phyloP scores from a whole-genome alignment of 1,284 basidiomycete genomes.

The Cryptococcus sp. region DNA sequence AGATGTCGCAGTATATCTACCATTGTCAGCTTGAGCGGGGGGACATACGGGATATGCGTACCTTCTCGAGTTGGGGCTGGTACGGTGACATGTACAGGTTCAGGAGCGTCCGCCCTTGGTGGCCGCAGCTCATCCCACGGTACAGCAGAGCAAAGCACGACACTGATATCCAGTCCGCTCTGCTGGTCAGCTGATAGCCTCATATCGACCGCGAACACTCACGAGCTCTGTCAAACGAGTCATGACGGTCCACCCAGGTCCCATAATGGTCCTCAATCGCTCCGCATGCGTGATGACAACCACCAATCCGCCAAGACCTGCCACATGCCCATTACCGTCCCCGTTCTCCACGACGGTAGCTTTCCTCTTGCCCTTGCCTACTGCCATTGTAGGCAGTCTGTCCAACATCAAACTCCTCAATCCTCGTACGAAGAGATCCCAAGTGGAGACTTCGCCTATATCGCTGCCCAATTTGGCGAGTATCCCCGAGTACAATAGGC shows the following conservation, averaged over 20 bases:
- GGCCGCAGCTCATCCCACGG: conserved; percentile 72
- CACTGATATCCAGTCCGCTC: conserved; percentile 50
- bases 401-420: conserved; percentile 45
- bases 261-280: conserved; percentile 57
- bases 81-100: conserved; percentile 68
- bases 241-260: conserved; percentile 63
- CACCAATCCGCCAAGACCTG: conserved; percentile 45
- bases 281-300: conserved; percentile 66
- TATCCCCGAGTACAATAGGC: conserved; percentile 63
- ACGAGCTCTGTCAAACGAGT: conserved; percentile 70
- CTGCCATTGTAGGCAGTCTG: neutral
- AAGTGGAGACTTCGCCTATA: conserved; percentile 29
- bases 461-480: conserved; percentile 55
- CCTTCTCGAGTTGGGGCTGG: conserved; percentile 58
- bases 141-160: conserved; percentile 62
- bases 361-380: conserved; percentile 14
- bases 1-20: conserved; percentile 29
- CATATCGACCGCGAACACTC: conserved; percentile 36
- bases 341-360: conserved; percentile 45
- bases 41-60: no score
- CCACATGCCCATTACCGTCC: conserved; percentile 17
- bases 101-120: conserved; percentile 61
- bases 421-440: conserved; percentile 65
- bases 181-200: conserved; percentile 8
- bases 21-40: no score